Base-by-base conservation (phyloP, 2,329 filamentous ascomycete species). In the Fusarium tuaranense region DNA sequence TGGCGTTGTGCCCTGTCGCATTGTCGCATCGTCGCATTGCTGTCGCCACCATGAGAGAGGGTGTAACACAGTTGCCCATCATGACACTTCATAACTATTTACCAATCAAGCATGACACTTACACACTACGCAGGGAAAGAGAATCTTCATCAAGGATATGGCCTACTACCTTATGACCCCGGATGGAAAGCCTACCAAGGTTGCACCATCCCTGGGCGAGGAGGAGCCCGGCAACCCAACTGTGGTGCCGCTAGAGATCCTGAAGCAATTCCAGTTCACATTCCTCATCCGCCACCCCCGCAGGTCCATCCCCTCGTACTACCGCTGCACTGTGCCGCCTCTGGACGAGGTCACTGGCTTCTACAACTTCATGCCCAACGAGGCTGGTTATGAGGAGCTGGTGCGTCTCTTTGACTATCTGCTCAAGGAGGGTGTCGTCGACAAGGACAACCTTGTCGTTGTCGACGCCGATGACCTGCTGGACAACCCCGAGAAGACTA, bases 91-190 rank as follows among this genome's bases (percentile, higher is more conserved):
- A 63, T 30, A 41, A 38, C 18, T 14, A 18, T 5, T 20, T 20
- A 5, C 32, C 25, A 16, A 38, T 39, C 25, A 44, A 65, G 32
- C 38, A 65, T 55, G 20, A 57, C 46, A 78, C 78, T 82, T 59
- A 81, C 80, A 77, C 72, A 65, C 60, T 71, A 2, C 22, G 7
- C 20, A 97, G 94, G 93, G 92, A 79, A 98, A 97, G 87, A 94
- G 96, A 78, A 87, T 97, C 78, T 98, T 98, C 86, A 97, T 99
- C 89, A 99, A 99, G 84, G 97, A 98, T 83, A 99, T 98, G 86
- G 92, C 94, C 66, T 93, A 98, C 84, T 98, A 98, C 83, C 88
- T 98, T 75, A 88, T 97, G 74, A 93, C 95, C 7, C 94, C 94
- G 5, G 86, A 93, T 73, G 87, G 88, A 57, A 89, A 93, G 78